Conservation (phyloP, 2,329 filamentous ascomycete genomes). For the Beauveria brongniartii region DNA sequence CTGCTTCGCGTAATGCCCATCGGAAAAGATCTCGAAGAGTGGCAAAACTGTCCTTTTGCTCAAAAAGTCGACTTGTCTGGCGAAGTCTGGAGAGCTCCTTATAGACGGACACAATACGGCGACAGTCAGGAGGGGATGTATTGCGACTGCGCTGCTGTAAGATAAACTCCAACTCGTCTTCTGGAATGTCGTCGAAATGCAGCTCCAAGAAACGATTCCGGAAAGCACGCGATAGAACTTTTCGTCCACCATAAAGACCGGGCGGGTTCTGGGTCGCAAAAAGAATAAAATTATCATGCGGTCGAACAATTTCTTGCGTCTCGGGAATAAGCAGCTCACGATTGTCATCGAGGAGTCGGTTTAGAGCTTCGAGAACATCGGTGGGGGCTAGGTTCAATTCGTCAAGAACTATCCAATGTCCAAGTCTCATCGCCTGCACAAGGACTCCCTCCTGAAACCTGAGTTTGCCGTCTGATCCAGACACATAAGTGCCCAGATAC, state of each 20-base stretch:
- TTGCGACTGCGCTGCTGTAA: constrained; percentile 78
- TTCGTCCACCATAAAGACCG: constrained; percentile 89
- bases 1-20: constrained; percentile 81
- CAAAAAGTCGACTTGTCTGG: constrained; percentile 85
- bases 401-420: constrained; percentile 96
- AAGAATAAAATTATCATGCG: constrained; percentile 92
- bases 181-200: constrained; percentile 96
- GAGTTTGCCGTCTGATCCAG: constrained; percentile 74
- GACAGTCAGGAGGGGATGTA: constrained; percentile 84
- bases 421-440: constrained; percentile 83
- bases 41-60: constrained; percentile 95
- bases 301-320: constrained; percentile 86
- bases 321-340: constrained; percentile 92
- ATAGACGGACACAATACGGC: constrained; percentile 86
- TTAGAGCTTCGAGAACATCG: constrained; percentile 92
- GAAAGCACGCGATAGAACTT: constrained; percentile 87
- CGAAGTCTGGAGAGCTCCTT: constrained; percentile 82
- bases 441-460: constrained; percentile 89
- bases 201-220: constrained; percentile 94
- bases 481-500: constrained; percentile 91
- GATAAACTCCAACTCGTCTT: constrained; percentile 87
- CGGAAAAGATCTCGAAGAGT: constrained; percentile 92
- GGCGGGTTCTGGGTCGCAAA: constrained; percentile 98
- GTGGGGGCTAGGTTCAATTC: constrained; percentile 95
- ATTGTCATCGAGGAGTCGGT: constrained; percentile 92